phyloP scores from a whole-genome alignment of 768 basidiomycete genomes.

The Auriscalpium vulgare region DNA sequence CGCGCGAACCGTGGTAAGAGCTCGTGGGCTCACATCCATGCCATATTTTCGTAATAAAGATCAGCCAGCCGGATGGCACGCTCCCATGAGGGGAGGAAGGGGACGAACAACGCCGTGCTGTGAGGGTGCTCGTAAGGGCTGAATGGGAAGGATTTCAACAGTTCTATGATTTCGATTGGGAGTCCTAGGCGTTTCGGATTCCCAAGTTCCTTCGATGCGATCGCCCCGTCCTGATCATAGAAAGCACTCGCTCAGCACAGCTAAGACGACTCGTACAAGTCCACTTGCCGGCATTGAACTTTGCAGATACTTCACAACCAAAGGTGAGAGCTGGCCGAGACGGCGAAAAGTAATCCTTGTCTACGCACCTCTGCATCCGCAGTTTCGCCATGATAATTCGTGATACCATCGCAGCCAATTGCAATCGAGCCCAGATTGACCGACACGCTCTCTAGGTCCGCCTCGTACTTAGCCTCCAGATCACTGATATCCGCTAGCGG shows the following conservation, averaged over 20 bases:
- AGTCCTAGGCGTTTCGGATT: slow-evolving; percentile 27
- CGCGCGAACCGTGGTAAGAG: not conserved
- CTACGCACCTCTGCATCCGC: slow-evolving; percentile 38
- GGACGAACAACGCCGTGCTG: slow-evolving; percentile 21
- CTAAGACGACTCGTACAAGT: too few relatives aligned
- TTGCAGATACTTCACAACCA: slow-evolving; percentile 14
- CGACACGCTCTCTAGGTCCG: slow-evolving; percentile 25
- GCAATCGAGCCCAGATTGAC: slow-evolving; percentile 41
- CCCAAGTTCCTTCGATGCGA: not conserved
- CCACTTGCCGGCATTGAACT: slow-evolving; percentile 11
- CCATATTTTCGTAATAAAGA: slow-evolving; percentile 35
- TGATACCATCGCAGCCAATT: slow-evolving; percentile 38
- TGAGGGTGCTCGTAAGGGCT: slow-evolving; percentile 34
- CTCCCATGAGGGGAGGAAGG: slow-evolving; percentile 8
- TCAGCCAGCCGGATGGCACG: slow-evolving; percentile 32
- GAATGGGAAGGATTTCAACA: slow-evolving; percentile 43
- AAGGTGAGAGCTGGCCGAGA: too few relatives aligned
- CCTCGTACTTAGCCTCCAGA: slow-evolving; percentile 4
- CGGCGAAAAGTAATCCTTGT: too few relatives aligned
- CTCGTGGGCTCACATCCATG: slow-evolving; percentile 38
- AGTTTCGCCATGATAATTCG: slow-evolving; percentile 42
- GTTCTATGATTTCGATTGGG: slow-evolving; percentile 34
- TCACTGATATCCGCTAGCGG: not conserved
- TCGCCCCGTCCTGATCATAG: too few relatives aligned
- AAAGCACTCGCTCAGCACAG: too few relatives aligned